Percentiles rank a stretch among this genome's conserved stretches.
Evolutionary conservation across 805 yeast genomes (phyloP).

Genomic region (Teunomyces pallodes): DNA sequence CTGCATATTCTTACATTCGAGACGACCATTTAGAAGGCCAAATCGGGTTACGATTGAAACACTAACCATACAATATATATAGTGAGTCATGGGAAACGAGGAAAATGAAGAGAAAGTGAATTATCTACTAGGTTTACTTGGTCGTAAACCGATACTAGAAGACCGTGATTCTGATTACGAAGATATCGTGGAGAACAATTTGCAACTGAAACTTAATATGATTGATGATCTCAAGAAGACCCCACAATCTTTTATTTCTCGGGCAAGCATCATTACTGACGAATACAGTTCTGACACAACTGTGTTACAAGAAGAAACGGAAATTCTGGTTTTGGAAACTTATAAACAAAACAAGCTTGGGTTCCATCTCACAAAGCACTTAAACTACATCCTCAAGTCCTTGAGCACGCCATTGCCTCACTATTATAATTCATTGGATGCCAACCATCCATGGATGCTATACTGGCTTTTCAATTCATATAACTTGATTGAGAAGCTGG

Average conservation of each 20-base stretch:
- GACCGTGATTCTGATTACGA: slow-evolving; percentile 19
- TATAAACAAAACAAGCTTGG: slow-evolving; percentile 6
- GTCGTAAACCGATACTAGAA: neutral
- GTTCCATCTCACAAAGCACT: slow-evolving; percentile 34
- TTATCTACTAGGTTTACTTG: slow-evolving; percentile 2
- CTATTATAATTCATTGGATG: slow-evolving; percentile 61
- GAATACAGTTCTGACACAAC: slow-evolving; percentile 12
- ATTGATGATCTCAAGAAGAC: slow-evolving; percentile 2
- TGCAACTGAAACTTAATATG: neutral
- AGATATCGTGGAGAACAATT: slow-evolving; percentile 13
- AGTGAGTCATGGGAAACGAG: slow-evolving; percentile 1
- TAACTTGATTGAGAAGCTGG: slow-evolving; percentile 11
- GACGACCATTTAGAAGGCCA: neutral
- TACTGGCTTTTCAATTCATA: slow-evolving; percentile 73
- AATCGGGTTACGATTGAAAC: slow-evolving; percentile 23
- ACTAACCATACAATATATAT: neutral
- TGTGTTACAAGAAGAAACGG: slow-evolving; percentile 9
- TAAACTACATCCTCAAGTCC: slow-evolving; percentile 39
- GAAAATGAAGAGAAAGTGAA: slow-evolving; percentile 7
- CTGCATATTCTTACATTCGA: neutral
- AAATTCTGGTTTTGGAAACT: slow-evolving; percentile 8
- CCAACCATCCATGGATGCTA: slow-evolving; percentile 88
- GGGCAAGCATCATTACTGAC: slow-evolving; percentile 4
- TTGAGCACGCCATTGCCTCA: slow-evolving; percentile 48
- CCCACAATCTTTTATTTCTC: slow-evolving; percentile 8